Evolutionary conservation across 495 filamentous ascomycete species (phyloP).

Genomic region (Cercophora samala): DNA sequence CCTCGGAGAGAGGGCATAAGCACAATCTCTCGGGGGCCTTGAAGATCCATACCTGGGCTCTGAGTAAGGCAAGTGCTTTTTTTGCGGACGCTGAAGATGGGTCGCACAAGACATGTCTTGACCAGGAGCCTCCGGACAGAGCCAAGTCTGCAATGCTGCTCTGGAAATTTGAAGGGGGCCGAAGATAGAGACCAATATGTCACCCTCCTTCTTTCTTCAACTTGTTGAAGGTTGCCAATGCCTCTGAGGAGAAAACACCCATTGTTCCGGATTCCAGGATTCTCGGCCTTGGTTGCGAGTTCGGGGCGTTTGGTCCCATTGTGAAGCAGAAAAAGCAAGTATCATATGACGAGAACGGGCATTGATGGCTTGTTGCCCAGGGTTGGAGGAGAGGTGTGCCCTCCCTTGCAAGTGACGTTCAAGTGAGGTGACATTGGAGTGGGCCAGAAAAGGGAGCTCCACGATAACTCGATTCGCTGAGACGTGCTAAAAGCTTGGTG

Average conservation of each 20-base stretch:
- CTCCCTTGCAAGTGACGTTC: not conserved
- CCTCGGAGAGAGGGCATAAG: not conserved
- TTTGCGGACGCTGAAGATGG: not conserved
- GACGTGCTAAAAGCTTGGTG: conserved; percentile 14
- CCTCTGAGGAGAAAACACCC: not conserved
- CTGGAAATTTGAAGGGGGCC: not conserved
- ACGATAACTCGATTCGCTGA: conserved; percentile 13
- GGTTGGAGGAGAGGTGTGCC: not conserved
- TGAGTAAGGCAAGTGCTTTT: not conserved
- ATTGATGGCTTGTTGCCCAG: not conserved
- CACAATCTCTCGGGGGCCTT: not conserved
- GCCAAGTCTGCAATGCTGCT: not conserved
- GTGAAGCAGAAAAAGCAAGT: not conserved
- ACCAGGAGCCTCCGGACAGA: not conserved
- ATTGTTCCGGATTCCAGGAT: not conserved
- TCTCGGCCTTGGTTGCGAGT: not conserved
- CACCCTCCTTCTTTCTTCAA: not conserved
- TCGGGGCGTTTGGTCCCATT: not conserved
- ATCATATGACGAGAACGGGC: not conserved
- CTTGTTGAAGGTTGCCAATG: not conserved
- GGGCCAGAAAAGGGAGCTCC: not conserved
- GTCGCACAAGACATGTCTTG: not conserved
- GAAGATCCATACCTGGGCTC: not conserved
- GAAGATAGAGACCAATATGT: not conserved
- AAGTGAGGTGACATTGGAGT: not conserved